These are phyloP conservation scores for Aspergillus conjunctus DNA, from an alignment of 495 filamentous ascomycete genomes.

Conservation along the genomic window DNA sequence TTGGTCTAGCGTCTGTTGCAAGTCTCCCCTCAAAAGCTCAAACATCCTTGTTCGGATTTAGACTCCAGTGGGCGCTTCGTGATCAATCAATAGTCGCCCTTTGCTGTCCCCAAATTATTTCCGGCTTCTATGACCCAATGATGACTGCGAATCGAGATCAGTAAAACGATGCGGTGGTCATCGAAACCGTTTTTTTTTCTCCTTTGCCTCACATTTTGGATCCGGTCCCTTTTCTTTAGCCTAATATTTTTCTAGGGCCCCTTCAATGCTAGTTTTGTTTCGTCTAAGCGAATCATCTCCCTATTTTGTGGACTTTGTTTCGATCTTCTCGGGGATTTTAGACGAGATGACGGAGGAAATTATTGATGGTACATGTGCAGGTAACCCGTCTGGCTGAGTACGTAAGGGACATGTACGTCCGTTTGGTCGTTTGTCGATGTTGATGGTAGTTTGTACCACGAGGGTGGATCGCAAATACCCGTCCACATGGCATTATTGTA, in stretches of 20 bases:
- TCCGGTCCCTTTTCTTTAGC: slow-evolving; percentile 7
- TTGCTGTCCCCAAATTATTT: slow-evolving; percentile 14
- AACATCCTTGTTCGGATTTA: slow-evolving; percentile 24
- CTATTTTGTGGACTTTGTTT: background rate
- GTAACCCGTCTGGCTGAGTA: background rate
- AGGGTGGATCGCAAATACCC: slow-evolving; percentile 29
- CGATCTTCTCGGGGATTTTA: background rate
- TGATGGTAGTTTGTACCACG: slow-evolving; percentile 23
- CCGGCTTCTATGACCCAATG: slow-evolving; percentile 6
- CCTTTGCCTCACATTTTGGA: background rate
- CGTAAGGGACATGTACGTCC: slow-evolving; percentile 15
- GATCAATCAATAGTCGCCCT: slow-evolving; percentile 35
- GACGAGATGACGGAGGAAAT: background rate
- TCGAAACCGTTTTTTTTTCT: background rate
- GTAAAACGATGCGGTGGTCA: too few species aligned
- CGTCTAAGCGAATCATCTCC: background rate
- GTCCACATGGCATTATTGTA: slow-evolving; percentile 31
- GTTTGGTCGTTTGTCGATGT: slow-evolving; percentile 13
- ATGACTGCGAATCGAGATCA: background rate
- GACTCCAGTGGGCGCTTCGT: slow-evolving; percentile 21
- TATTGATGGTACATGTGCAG: slow-evolving; percentile 13
- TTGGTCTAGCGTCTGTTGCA: slow-evolving; percentile 10
- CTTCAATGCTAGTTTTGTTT: background rate
- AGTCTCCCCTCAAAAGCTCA: slow-evolving; percentile 11
- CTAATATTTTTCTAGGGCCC: background rate